Base-by-base conservation (phyloP, 129 eudicot genomes). In the Tanacetum coccineum region DNA sequence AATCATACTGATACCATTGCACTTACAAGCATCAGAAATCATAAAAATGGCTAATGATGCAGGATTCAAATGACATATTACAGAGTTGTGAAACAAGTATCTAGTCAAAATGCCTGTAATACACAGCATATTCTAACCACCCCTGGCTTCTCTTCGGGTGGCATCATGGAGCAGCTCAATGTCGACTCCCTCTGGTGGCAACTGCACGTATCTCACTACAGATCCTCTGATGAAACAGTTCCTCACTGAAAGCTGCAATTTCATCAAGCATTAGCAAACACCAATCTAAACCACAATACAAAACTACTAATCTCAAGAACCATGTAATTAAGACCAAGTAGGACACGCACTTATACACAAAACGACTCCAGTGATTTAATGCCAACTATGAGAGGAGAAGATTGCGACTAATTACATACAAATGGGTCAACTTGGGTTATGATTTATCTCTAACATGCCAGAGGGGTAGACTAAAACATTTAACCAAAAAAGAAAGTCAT, bases 181-280 rank as follows among this genome's bases (percentile, higher is more conserved):
- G 70, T 94, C 99, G 28, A 94, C 99, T 62, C 99, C 99, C 14
- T 94, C 97, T 0, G 96, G 90, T 3, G 98, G 98, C 68, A 93
- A 68, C 77, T 93, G 98, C 73, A 93, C 98, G 26, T 89, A 94
- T 62, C 99, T 79, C 74, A 94, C 99, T 19, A 94, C 99, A 4
- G 99, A 94, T 46, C 96, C 99, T 77, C 99, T 74, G 66, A 94
- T 94, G 83, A 94, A 94, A 76, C 99, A 94, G 81, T 94, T 94
- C 74, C 99, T 79, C 87, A 93, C 96, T 5, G 96, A 93, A 54
- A 84, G 83, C 99, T 93, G 86, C 62, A 50, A 70, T 59, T 4
- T 58, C 56, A 59, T 20, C 25, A 71, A 7, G 66, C 17, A 39
- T 17, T 25, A 56, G 56, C 58, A 64, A 55, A 44, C 36, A 53